Evolutionary conservation across 306 rosid species (phyloP).

Genomic region (Crataegus laevigata): DNA sequence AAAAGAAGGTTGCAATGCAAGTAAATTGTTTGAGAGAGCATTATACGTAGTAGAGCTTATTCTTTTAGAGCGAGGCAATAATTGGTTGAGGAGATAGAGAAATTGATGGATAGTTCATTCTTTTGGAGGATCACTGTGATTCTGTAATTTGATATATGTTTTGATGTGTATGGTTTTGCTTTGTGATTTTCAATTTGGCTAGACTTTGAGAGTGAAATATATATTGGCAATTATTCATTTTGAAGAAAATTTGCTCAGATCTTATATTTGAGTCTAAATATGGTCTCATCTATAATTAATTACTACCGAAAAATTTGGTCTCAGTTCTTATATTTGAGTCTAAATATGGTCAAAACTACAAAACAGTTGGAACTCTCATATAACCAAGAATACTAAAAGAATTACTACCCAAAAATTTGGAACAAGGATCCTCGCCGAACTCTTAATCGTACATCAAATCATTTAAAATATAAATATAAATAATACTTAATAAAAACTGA

Average conservation of each 20-base stretch:
- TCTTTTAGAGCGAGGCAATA: conserved; percentile 11
- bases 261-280: too few relatives aligned
- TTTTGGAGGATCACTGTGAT: conserved; percentile 22
- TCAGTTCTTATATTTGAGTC: too few relatives aligned
- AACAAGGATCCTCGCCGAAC: too few relatives aligned
- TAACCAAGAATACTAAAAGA: too few relatives aligned
- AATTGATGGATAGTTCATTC: conserved; percentile 5
- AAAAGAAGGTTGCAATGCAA: not conserved
- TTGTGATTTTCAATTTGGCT: not conserved
- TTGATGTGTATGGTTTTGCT: conserved; percentile 2
- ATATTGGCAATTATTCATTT: not conserved
- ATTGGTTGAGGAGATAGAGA: conserved; percentile 9
- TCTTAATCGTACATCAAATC: too few relatives aligned
- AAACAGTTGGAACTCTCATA: too few relatives aligned
- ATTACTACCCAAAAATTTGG: too few relatives aligned
- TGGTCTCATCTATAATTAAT: too few relatives aligned
- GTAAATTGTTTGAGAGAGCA: not conserved
- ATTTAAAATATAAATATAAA: too few relatives aligned
- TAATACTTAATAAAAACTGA: too few relatives aligned
- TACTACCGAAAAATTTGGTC: too few relatives aligned
- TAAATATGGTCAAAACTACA: too few relatives aligned
- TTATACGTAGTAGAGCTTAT: not conserved
- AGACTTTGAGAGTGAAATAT: conserved; percentile 10
- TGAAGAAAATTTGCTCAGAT: not conserved
- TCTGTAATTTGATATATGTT: conserved; percentile 12